phyloP scores from a whole-genome alignment of 306 rosid genomes.

The Begonia fuchsioides region DNA sequence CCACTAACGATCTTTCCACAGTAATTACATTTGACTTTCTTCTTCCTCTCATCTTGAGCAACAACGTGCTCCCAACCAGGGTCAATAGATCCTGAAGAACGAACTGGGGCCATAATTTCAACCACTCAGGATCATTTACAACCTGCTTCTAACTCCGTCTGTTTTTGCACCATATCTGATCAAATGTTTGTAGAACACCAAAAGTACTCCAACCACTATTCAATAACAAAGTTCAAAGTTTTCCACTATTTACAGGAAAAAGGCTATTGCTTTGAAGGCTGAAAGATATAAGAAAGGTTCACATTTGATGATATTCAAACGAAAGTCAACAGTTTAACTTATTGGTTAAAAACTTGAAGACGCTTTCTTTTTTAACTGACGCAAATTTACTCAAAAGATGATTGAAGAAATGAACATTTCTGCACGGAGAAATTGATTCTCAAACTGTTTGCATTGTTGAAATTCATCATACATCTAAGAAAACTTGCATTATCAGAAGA shows the following conservation, averaged over 20 bases:
- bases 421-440: too few species aligned
- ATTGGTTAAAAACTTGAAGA: too few species aligned
- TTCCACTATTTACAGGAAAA: too few species aligned
- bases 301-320: too few species aligned
- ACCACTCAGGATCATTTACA: background rate
- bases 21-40: constrained; percentile 94
- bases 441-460: too few species aligned
- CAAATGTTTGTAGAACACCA: constrained; percentile 5
- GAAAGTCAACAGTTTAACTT: too few species aligned
- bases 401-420: too few species aligned
- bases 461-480: too few species aligned
- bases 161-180: constrained; percentile 5
- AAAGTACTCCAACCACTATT: background rate
- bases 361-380: too few species aligned
- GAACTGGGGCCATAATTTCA: constrained; percentile 46
- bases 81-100: constrained; percentile 72
- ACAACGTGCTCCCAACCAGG: constrained; percentile 97
- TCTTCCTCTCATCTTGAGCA: constrained; percentile 93
- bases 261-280: background rate
- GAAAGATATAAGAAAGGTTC: background rate
- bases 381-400: too few species aligned
- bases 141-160: background rate
- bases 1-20: constrained; percentile 97
- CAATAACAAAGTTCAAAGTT: background rate
- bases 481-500: too few species aligned